phyloP scores from a whole-genome alignment of 1,284 basidiomycete species.

The Polyporus tsugae region DNA sequence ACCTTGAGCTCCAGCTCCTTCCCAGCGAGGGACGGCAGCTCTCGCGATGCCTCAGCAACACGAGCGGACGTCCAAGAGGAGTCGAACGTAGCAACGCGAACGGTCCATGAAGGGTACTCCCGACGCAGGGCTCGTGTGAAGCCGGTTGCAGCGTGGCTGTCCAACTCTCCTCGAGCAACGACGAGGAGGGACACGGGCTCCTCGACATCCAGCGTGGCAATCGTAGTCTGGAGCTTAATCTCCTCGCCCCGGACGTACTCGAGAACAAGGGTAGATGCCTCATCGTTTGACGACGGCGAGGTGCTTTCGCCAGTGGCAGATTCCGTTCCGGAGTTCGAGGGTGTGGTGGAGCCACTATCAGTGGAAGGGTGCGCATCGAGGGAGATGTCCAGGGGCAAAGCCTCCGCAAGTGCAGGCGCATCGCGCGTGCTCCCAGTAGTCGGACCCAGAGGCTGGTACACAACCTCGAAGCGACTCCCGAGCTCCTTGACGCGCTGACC shows the following conservation, averaged over 20 bases:
- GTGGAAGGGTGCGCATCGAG: not conserved
- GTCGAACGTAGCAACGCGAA: constrained; percentile 29
- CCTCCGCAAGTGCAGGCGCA: constrained; percentile 25
- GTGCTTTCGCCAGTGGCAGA: not conserved
- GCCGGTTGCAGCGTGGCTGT: constrained; percentile 31
- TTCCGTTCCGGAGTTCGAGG: not conserved
- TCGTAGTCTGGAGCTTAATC: constrained; percentile 23
- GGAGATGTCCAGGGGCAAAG: constrained; percentile 14
- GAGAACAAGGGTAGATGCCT: constrained; percentile 18
- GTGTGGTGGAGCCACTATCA: not conserved
- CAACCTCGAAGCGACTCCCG: constrained; percentile 29
- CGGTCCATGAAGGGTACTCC: constrained; percentile 31
- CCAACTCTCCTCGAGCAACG: constrained; percentile 21
- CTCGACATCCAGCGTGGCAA: constrained; percentile 29
- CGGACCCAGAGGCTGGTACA: constrained; percentile 11
- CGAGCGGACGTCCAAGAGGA: constrained; percentile 7
- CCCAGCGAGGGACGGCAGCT: not conserved
- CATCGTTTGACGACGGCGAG: not conserved
- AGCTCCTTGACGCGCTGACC: constrained; percentile 20
- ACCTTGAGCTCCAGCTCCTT: constrained; percentile 25
- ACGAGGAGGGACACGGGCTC: constrained; percentile 25
- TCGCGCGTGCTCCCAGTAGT: not conserved
- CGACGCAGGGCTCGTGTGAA: constrained; percentile 31
- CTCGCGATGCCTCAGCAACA: not conserved
- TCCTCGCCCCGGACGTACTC: constrained; percentile 28